Evolutionary conservation across 1,284 basidiomycete species (phyloP), one percentile per base, ranked within the genome.

Genomic region (Melanopsichium pennsylvanicum): DNA sequence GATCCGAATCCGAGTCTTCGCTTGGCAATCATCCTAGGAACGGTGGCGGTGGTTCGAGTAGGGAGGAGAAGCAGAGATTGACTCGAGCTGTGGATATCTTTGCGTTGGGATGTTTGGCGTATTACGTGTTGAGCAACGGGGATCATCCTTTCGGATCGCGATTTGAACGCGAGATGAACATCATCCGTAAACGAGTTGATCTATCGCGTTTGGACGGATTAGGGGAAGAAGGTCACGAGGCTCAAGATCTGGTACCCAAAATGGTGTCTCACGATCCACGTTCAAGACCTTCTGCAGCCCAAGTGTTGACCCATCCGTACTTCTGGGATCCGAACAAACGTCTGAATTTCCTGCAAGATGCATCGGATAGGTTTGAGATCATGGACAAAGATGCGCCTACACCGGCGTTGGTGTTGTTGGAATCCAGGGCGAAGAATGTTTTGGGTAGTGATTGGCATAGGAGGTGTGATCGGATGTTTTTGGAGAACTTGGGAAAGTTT

Each of bases 291-390:
- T 89, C 92, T 62, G 96, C 94, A 4, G 87, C 87, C 11, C 88
- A 88, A 29, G 92, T 91, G 78, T 85, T 97, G 16, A 84, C 90
- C 21, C 94, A 98, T 82, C 95, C 95, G 0, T 96, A 92, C 85
- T 99, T 97, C 85, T 99, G 95, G 96, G 88, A 91, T 59, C 84
- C 93, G 0, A 88, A 86, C 12, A 88, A 90, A 69, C 87, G 94
- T 29, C 84, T 99, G 3, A 88, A 87, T 40, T 99, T 98, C 86
- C 84, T 99, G 13, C 94, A 96, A 82, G 95, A 98, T 70, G 92
- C 93, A 0, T 97, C 93, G 0, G 95, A 98, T 82, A 88, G 93
- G 2, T 97, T 98, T 81, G 95, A 99, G 83, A 94, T 93, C 78
- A 95, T 99, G 92, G 76, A 79, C 23, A 72, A 72, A 34, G 93